phyloP scores from a whole-genome alignment of 2,329 filamentous ascomycete species.

The Aspergillus awamori region DNA sequence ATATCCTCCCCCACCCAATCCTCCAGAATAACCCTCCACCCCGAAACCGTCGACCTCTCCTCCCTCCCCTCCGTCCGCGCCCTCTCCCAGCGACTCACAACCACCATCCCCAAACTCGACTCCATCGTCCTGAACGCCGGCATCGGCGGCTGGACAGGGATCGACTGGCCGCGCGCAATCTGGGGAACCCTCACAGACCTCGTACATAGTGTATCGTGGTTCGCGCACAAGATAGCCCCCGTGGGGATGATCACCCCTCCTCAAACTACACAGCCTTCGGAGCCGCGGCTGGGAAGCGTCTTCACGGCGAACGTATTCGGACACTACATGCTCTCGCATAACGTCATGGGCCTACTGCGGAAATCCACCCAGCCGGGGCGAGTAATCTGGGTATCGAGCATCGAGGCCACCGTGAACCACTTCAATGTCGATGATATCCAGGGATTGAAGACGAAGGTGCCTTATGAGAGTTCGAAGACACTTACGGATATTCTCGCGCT shows the following conservation, averaged over 20 bases:
- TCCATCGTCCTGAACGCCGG: conserved; percentile 84
- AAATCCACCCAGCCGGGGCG: conserved; percentile 56
- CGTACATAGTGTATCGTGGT: conserved; percentile 72
- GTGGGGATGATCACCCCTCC: conserved; percentile 57
- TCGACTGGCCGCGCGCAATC: conserved; percentile 68
- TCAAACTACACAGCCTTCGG: conserved; percentile 52
- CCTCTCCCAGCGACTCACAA: conserved; percentile 54
- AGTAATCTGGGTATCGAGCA: conserved; percentile 83
- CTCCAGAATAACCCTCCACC: conserved; percentile 53
- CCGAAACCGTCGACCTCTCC: conserved; percentile 62
- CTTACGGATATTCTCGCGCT: conserved; percentile 83
- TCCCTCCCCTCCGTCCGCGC: conserved; percentile 58
- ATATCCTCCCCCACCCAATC: conserved; percentile 42
- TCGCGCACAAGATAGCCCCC: conserved; percentile 70
- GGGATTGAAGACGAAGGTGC: conserved; percentile 60
- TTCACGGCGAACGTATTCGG: conserved; percentile 95
- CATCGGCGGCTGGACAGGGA: conserved; percentile 80
- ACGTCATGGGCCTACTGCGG: conserved; percentile 73
- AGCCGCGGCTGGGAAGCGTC: conserved; percentile 72
- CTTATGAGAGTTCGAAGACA: conserved; percentile 88
- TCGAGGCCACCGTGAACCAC: conserved; percentile 65
- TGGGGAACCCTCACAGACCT: conserved; percentile 63
- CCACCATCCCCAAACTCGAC: conserved; percentile 70
- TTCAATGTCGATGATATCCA: conserved; percentile 76
- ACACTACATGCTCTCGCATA: conserved; percentile 86